Base-by-base conservation (phyloP, 305 asterid species). In the Plantago rigida region DNA sequence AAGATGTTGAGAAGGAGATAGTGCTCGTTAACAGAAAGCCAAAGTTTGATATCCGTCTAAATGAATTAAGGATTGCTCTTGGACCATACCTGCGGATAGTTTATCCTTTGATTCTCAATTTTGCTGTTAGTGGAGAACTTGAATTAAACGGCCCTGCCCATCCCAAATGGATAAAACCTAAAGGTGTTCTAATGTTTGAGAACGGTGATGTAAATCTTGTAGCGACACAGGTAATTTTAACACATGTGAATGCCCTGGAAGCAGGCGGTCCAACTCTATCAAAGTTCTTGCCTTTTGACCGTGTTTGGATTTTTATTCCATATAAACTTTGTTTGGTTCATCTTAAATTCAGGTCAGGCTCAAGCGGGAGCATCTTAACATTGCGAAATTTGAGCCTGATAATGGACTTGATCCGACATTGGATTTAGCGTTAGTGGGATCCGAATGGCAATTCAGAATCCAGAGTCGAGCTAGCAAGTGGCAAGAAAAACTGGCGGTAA, bases 401-500 rank as follows among this genome's bases (percentile, higher is more conserved):
- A 79, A 82, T 68, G 99, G 99, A 74, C 94, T 93, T 28, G 99
- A 93, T 69, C 99, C 99, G 29, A 77, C 78, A 69, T 78, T 93
- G 65, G 99, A 93, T 76, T 77, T 93, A 73, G 95, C 96, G 68
- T 73, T 93, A 60, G 99, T 86, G 48, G 99, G 99, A 60, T 93
- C 99, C 54, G 99, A 89, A 77, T 93, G 99, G 99, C 99, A 93
- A 68, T 93, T 93, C 70, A 81, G 99, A 75, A 87, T 93, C 70
- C 99, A 89, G 78, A 81, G 99, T 73, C 89, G 87, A 68, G 95
- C 99, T 47, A 93, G 96, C 85, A 89, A 87, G 70, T 93, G 99
- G 99, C 99, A 93, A 79, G 99, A 93, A 71, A 93, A 93, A 56
- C 71, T 93, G 77, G 86, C 84, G 59, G 97, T 93, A 65, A 93